These are phyloP conservation scores for Pelargonium nanum DNA, from an alignment of 345 rosid genomes.

Conservation along the genomic window DNA sequence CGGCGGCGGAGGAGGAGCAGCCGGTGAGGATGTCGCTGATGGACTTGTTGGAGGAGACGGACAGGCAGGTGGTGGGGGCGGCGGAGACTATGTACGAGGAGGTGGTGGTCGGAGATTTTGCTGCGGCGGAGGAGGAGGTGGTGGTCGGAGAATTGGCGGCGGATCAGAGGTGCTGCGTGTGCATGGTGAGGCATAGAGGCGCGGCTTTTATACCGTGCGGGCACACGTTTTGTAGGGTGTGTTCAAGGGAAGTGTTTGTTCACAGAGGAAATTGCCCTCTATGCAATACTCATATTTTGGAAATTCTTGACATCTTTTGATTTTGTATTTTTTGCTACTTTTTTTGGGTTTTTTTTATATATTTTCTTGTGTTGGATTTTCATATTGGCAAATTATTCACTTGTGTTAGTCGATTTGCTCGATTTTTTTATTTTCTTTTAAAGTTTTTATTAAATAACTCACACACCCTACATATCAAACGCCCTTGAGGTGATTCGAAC, in stretches of 20 bases:
- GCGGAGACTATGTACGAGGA: conserved; percentile 52
- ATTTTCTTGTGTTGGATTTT: no score
- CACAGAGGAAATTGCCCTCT: conserved; percentile 83
- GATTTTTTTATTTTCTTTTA: no score
- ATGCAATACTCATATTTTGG: conserved; percentile 73
- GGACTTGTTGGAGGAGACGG: conserved; percentile 81
- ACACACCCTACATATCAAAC: no score
- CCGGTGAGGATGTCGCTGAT: conserved; percentile 69
- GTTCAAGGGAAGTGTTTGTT: conserved; percentile 80
- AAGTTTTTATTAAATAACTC: no score
- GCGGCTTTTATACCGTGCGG: conserved; percentile 80
- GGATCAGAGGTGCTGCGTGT: conserved; percentile 61
- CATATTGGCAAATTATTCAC: no score
- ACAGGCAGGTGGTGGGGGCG: conserved; percentile 67
- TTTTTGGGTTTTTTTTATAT: no score
- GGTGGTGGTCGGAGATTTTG: conserved; percentile 25
- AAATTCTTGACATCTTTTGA: conserved; percentile 77
- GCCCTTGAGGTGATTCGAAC: no score
- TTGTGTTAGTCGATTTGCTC: no score
- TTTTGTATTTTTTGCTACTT: neutral
- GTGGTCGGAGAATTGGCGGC: conserved; percentile 22
- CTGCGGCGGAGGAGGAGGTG: conserved; percentile 27
- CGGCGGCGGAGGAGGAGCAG: conserved; percentile 12
- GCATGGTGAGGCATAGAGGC: conserved; percentile 72
- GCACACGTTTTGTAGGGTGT: conserved; percentile 75